These are phyloP conservation scores for Xylariaceae sp. DNA, from an alignment of 2,329 filamentous ascomycete genomes.

Conservation along the genomic window DNA sequence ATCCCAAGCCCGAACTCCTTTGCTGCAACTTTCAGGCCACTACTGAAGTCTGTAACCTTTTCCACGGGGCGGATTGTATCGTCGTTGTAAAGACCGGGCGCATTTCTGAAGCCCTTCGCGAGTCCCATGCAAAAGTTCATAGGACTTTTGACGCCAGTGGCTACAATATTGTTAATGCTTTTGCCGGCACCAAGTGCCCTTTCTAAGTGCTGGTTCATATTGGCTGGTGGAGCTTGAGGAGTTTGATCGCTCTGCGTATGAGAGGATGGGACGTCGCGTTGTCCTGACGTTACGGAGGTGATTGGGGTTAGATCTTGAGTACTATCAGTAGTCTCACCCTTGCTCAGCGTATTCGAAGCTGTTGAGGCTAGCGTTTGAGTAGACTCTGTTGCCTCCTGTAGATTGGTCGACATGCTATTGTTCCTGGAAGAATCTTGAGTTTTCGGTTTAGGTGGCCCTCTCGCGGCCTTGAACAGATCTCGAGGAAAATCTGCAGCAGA, in stretches of 20 bases:
- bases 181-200: constrained; percentile 64
- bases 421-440: constrained; percentile 17
- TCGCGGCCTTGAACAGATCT: constrained; percentile 48
- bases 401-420: constrained; percentile 6
- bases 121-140: constrained; percentile 82
- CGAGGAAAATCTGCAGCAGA: constrained; percentile 72
- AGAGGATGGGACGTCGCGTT: constrained; percentile 11
- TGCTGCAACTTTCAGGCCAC: constrained; percentile 73
- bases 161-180: constrained; percentile 69
- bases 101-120: constrained; percentile 84
- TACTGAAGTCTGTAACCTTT: constrained; percentile 74
- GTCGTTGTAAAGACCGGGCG: constrained; percentile 81
- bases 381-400: constrained; percentile 8
- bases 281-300: constrained; percentile 7
- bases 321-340: constrained; percentile 13
- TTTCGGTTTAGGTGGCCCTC: constrained; percentile 17
- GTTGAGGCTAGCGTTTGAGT: constrained; percentile 13
- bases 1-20: constrained; percentile 76
- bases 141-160: constrained; percentile 73
- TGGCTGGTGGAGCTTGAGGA: not conserved
- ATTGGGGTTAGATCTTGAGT: constrained; percentile 11
- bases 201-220: constrained; percentile 42
- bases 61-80: constrained; percentile 74
- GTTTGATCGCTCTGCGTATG: constrained; percentile 4
- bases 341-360: constrained; percentile 13